phyloP scores from a whole-genome alignment of 2,329 filamentous ascomycete genomes.

The Diaporthe sp. region DNA sequence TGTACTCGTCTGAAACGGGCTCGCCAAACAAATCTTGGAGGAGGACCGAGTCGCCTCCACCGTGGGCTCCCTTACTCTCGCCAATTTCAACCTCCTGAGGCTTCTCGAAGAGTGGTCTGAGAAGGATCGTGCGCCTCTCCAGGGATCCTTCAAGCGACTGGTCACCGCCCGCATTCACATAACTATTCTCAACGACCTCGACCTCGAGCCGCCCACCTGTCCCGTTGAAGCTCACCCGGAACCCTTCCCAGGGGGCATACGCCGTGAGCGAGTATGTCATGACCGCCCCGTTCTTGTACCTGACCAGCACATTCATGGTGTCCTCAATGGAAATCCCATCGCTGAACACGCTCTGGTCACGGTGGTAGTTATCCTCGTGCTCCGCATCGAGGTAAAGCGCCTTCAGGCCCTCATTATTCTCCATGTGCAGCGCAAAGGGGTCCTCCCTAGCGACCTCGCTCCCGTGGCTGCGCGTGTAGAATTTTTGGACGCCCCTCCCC shows the following conservation, averaged over 20 bases:
- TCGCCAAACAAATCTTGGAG: constrained; percentile 70
- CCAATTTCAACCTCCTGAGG: constrained; percentile 66
- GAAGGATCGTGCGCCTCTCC: constrained; percentile 60
- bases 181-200: constrained; percentile 73
- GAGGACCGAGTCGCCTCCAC: constrained; percentile 70
- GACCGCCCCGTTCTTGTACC: constrained; percentile 67
- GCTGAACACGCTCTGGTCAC: constrained; percentile 72
- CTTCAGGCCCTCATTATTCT: constrained; percentile 65
- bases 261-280: constrained; percentile 71
- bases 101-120: constrained; percentile 68
- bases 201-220: constrained; percentile 70
- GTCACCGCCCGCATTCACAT: constrained; percentile 71
- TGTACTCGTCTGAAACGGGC: constrained; percentile 62
- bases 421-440: constrained; percentile 70
- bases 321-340: constrained; percentile 76
- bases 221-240: constrained; percentile 69
- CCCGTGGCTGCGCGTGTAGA: constrained; percentile 64
- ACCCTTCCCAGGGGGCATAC: constrained; percentile 74
- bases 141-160: constrained; percentile 67
- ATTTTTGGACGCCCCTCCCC: constrained; percentile 61
- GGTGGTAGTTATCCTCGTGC: constrained; percentile 72
- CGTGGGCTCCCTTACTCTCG: constrained; percentile 67
- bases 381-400: constrained; percentile 72
- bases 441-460: constrained; percentile 64
- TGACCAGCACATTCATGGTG: constrained; percentile 71